phyloP scores from a whole-genome alignment of 2,329 filamentous ascomycete species.

The Verticillium tricorpus region DNA sequence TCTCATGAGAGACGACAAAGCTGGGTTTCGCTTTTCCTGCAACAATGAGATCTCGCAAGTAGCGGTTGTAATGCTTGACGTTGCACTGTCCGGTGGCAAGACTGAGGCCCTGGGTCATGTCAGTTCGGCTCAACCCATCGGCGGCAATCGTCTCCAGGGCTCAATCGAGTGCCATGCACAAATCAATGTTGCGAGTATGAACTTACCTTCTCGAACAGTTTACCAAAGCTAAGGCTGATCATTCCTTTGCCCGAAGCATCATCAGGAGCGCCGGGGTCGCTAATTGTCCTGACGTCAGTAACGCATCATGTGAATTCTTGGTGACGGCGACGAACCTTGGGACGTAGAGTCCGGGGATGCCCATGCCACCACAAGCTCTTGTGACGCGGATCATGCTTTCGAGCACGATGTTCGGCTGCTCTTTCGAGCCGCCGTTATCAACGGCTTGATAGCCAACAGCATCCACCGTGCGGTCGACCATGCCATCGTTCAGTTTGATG shows the following conservation, averaged over 20 bases:
- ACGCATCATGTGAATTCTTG: no score
- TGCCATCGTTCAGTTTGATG: conserved; percentile 50
- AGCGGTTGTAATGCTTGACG: conserved; percentile 63
- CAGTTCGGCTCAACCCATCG: background rate
- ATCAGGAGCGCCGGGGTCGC: conserved; percentile 60
- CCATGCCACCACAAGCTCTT: conserved; percentile 55
- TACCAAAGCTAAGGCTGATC: conserved; percentile 61
- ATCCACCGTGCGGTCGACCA: conserved; percentile 62
- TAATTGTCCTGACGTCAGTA: conserved; percentile 22
- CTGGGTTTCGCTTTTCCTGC: conserved; percentile 59
- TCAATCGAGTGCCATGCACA: background rate
- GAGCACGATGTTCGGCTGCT: conserved; percentile 58
- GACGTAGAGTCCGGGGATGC: conserved; percentile 51
- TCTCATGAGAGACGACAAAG: conserved; percentile 63
- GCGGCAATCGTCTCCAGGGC: background rate
- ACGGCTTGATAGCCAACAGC: conserved; percentile 64
- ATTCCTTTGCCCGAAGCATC: conserved; percentile 56
- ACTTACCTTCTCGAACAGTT: conserved; percentile 61
- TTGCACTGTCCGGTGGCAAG: conserved; percentile 63
- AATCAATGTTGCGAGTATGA: background rate
- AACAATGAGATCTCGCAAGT: conserved; percentile 62
- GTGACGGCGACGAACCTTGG: conserved; percentile 22
- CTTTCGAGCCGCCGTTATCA: conserved; percentile 47
- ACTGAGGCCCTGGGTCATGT: conserved; percentile 43
- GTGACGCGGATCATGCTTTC: conserved; percentile 62